A percentile compares a stretch with the other conserved stretches of the same genome.
phyloP scores from a whole-genome alignment of 345 rosid genomes.

The Syzygium aromaticum region DNA sequence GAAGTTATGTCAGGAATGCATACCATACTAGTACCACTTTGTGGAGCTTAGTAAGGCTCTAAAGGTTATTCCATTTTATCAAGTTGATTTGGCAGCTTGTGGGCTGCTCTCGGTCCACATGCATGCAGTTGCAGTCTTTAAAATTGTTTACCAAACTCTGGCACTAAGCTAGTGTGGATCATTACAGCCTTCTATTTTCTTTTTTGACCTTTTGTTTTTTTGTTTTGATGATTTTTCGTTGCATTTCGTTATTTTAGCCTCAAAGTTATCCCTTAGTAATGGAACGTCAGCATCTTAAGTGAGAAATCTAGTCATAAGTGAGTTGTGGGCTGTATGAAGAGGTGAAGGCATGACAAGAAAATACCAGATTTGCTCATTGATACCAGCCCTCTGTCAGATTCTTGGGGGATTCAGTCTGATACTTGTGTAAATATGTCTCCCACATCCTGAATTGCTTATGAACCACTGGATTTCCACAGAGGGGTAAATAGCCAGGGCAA shows the following conservation, averaged over 20 bases:
- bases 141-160: neutral
- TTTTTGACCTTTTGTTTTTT: neutral
- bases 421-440: neutral
- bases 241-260: neutral
- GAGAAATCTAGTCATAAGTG: neutral
- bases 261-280: neutral
- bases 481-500: neutral
- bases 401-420: neutral
- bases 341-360: neutral
- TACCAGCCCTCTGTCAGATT: neutral
- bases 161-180: neutral
- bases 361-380: neutral
- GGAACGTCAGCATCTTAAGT: neutral
- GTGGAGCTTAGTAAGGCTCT: neutral
- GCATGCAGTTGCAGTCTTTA: neutral
- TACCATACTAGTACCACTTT: neutral
- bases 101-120: neutral
- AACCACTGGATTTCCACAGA: neutral
- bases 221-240: neutral
- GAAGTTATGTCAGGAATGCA: neutral
- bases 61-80: neutral
- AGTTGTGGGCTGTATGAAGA: neutral
- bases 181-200: neutral
- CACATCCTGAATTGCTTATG: neutral
- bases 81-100: neutral